Conservation (phyloP, 1,284 basidiomycete genomes). For the Ceratobasidium sp. region DNA sequence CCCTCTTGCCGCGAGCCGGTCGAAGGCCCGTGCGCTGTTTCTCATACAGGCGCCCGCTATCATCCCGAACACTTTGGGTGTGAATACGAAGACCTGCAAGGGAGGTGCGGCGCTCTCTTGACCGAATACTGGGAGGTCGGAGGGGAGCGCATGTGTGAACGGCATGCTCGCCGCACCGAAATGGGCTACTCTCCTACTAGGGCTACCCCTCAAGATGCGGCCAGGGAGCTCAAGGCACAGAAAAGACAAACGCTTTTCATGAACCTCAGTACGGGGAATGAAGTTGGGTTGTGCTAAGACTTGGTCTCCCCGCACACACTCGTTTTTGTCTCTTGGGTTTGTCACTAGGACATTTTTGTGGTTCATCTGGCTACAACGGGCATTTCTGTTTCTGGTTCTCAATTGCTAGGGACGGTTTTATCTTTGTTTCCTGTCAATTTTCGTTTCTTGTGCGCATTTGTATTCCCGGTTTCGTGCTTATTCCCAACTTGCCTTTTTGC, state of each 20-base stretch:
- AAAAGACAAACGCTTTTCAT: conserved; percentile 32
- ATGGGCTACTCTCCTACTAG: background rate
- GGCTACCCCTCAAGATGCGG: background rate
- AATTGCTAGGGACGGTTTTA: conserved; percentile 7
- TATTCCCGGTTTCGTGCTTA: conserved; percentile 20
- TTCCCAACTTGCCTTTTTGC: conserved; percentile 20
- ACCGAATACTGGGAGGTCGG: conserved; percentile 87
- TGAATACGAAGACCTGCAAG: conserved; percentile 49
- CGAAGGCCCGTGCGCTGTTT: conserved; percentile 88
- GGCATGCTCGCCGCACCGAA: conserved; percentile 63
- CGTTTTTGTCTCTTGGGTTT: conserved; percentile 26
- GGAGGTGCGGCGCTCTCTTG: conserved; percentile 64
- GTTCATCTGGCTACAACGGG: conserved; percentile 6
- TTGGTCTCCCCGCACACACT: background rate
- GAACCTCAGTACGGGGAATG: conserved; percentile 14
- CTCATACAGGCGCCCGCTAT: conserved; percentile 77
- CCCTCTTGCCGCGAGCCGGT: conserved; percentile 84
- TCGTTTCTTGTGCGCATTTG: conserved; percentile 41
- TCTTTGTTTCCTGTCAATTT: conserved; percentile 5
- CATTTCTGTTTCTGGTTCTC: background rate
- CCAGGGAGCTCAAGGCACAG: conserved; percentile 3
- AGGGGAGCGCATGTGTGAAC: conserved; percentile 81
- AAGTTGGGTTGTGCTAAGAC: conserved; percentile 4
- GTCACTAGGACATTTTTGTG: conserved; percentile 26
- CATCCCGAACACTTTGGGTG: conserved; percentile 85